Evolutionary conservation across 148 eudicot genomes (phyloP), one percentile per base, ranked within the genome.

Genomic region (Vaccinium darrowii): DNA sequence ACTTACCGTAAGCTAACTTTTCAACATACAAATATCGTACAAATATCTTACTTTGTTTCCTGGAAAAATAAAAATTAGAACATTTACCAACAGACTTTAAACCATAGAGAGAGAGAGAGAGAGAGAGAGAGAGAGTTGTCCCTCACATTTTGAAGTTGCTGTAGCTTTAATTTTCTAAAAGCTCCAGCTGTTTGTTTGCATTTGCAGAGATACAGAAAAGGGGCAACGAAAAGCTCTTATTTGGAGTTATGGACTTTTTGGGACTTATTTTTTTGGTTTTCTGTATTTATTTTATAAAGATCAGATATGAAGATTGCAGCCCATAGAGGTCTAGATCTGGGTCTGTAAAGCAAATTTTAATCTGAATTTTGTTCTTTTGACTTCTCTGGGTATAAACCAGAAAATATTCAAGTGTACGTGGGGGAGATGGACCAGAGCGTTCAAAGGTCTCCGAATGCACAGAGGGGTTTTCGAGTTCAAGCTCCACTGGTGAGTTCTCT

Each of bases 381-480:
- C 65, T 76, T 81, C 71, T 69, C 78, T 82, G 84, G 84, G 30
- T 71, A 12, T 5, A n/a, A 13, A 52, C 53, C 72, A 80, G n/a
- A 79, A 80, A 80, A 76, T 79, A 18, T 21, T 47, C 13, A 47
- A 56, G 56, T 25, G 58, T 19, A 65, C 18, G 15, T 82, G 76
- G 81, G 23, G 23, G 90, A 91, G 84, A 87, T 89, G 87, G 91
- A 91, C 47, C 87, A 81, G 57, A 50, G 74, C 49, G 88, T 87
- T 87, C 90, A 91, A 82, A 60, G 86, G 60, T 86, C 87, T 30
- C 78, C 87, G 43, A 89, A 89, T 92, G 90, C 84, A 51, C 90
- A 87, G 6, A 91, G 97, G 92, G 94, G 90, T 76, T 90, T 87
- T 86, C 92, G 98, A 81, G 89, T 93, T 86, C 97, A 92, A 90